Percentiles rank a stretch among this genome's conserved stretches.
phyloP scores from a whole-genome alignment of 2,329 filamentous ascomycete genomes.

The Colletotrichum sp. region DNA sequence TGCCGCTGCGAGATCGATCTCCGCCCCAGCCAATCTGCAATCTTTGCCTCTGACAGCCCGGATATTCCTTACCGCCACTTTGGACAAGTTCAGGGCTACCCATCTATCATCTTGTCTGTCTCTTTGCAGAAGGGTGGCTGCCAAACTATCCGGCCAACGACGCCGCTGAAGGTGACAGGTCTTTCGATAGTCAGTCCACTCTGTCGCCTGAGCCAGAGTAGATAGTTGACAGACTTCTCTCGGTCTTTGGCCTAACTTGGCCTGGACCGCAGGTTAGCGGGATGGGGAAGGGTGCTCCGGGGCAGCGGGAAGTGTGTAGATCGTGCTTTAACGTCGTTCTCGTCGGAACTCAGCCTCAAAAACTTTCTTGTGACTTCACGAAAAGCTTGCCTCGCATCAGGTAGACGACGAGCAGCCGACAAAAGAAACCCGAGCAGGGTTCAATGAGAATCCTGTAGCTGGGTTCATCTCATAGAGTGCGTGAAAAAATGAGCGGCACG shows the following conservation, averaged over 20 bases:
- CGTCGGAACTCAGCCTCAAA: slow-evolving; percentile 8
- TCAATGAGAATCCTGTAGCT: not conserved
- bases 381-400: not conserved
- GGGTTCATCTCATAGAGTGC: not conserved
- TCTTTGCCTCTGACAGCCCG: not conserved
- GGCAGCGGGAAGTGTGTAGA: not conserved
- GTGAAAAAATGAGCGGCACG: slow-evolving; percentile 1
- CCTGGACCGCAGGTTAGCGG: not conserved
- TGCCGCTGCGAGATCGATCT: slow-evolving; percentile 17
- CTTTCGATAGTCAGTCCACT: not conserved
- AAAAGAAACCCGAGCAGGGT: not conserved
- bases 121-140: not conserved
- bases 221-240: not conserved
- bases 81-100: not conserved
- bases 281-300: not conserved
- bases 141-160: not conserved
- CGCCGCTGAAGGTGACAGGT: not conserved
- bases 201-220: not conserved
- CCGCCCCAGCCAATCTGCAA: slow-evolving; percentile 4
- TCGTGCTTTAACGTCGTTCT: not conserved
- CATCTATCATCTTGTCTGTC: not conserved
- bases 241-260: not conserved
- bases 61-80: slow-evolving; percentile 17
- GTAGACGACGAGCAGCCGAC: not conserved
- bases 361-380: slow-evolving; percentile 12